Evolutionary conservation across 78 protist species (phyloP).

Genomic region (Dictyostelium citrinum): DNA sequence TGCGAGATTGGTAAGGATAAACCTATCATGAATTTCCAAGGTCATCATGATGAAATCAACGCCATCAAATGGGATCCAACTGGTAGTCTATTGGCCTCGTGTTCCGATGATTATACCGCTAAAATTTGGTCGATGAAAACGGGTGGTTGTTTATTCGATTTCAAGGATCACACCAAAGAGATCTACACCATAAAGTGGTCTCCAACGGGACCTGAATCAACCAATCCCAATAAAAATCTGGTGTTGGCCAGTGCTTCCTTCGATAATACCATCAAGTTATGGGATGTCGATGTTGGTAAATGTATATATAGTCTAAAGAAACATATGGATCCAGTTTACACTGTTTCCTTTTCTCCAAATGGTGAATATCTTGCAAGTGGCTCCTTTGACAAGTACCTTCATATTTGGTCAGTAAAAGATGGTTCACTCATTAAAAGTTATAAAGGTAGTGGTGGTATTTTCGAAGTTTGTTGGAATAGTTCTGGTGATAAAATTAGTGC

Average conservation of each 20-base stretch:
- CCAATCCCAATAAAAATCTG: conserved; percentile 66
- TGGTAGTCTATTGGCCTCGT: conserved; percentile 92
- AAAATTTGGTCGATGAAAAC: conserved; percentile 84
- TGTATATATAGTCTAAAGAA: conserved; percentile 67
- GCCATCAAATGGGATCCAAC: conserved; percentile 93
- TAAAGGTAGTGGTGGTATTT: conserved; percentile 88
- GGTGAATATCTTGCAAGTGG: conserved; percentile 91
- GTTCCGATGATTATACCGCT: conserved; percentile 96
- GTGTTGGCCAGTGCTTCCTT: conserved; percentile 87
- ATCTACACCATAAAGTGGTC: conserved; percentile 89
- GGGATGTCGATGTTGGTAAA: conserved; percentile 80
- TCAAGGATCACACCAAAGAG: conserved; percentile 87
- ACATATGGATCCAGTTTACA: conserved; percentile 89
- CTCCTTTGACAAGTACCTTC: conserved; percentile 81
- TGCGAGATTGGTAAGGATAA: conserved; percentile 85
- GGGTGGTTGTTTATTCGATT: conserved; percentile 39
- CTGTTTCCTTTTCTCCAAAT: conserved; percentile 87
- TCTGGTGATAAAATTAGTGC: conserved; percentile 78
- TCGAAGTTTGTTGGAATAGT: conserved; percentile 91
- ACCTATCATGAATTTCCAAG: conserved; percentile 83
- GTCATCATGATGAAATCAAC: conserved; percentile 94
- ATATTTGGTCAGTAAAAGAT: conserved; percentile 87
- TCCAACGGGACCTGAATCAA: conserved; percentile 78
- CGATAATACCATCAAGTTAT: conserved; percentile 84
- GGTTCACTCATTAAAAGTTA: conserved; percentile 80